Percentiles rank a stretch among this genome's conserved stretches.
Conservation (phyloP, 2,329 filamentous ascomycete species). For the Fusarium sp. region DNA sequence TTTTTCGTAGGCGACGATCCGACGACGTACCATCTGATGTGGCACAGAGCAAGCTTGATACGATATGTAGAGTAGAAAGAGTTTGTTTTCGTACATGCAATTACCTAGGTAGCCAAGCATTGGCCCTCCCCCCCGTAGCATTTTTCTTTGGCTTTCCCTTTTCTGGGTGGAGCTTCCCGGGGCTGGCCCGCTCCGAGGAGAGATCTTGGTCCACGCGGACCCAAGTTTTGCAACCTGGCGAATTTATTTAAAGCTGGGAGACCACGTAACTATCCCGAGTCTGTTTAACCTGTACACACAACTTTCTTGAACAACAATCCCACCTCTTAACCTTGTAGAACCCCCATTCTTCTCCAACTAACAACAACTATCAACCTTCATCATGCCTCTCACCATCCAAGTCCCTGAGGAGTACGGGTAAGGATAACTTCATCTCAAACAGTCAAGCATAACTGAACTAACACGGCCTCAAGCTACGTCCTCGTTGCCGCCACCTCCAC, state of each 20-base stretch:
- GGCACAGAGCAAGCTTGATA: background rate
- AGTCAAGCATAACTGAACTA: background rate
- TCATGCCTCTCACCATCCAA: constrained; percentile 55
- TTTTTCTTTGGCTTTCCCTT: background rate
- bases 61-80: background rate
- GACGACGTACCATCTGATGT: background rate
- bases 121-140: background rate
- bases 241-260: constrained; percentile 25
- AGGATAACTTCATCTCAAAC: constrained; percentile 32
- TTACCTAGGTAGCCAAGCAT: background rate
- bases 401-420: constrained; percentile 62
- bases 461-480: constrained; percentile 64
- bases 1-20: background rate
- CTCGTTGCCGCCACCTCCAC: constrained; percentile 64
- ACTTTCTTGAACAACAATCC: background rate
- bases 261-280: constrained; percentile 1
- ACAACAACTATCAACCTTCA: constrained; percentile 31
- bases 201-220: constrained; percentile 9
- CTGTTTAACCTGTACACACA: constrained; percentile 6
- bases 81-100: background rate
- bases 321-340: background rate
- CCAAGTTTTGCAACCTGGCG: background rate
- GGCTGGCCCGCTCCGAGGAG: constrained; percentile 26
- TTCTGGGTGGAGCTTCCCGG: constrained; percentile 24
- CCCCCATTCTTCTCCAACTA: background rate